Base-by-base conservation (phyloP, 192 early-diverging fungal genomes). In the Podochytrium sp. region DNA sequence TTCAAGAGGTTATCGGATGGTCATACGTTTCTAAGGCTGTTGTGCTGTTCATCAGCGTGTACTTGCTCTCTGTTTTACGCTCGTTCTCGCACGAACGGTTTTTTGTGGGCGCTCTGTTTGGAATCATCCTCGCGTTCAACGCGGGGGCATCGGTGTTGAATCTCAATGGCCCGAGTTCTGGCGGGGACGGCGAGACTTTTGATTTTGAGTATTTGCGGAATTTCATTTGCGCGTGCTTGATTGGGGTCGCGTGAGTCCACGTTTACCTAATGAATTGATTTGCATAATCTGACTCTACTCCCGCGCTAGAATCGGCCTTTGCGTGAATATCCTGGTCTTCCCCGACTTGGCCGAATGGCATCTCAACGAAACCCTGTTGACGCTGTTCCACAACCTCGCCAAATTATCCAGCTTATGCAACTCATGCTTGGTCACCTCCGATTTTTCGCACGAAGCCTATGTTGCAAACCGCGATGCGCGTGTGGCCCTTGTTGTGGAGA, bases 311-410 rank as follows among this genome's bases (percentile, higher is more conserved):
- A 57, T 57, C 10, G 14, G 55, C 53, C 33, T 38, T 52, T 5
- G 61, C 6, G 32, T 71, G 5, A 71, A 71, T 37, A 4, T 71
- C 49, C 6, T 23, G 5, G 25, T 59, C n/a, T 71, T 25, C 14
- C 68, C 68, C 16, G 68, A 71, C 53, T 60, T 71, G 10, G 68
- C 68, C 7, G 68, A 55, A 53, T 12, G 7, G 14, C 62, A 52
- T 52, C 29, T 67, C n/a, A 49, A 66, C 43, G 12, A 50, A 29
- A 3, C 18, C 12, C 50, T 66, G 16, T 20, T 42, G 1, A 33
- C 29, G n/a, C n/a, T 50, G 23, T 20, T 66, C n/a, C n/a, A 23
- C 7, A 49, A 14, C 12, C 43, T 66, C 2, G 43, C 47, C 20
- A 40, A 35, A 18, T 32, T 66, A 6, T 35, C 35, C 20, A 42